Percentiles rank a stretch among this genome's conserved stretches.
Conservation (phyloP, 768 basidiomycete species). For the Rhizopogon vulgaris region DNA sequence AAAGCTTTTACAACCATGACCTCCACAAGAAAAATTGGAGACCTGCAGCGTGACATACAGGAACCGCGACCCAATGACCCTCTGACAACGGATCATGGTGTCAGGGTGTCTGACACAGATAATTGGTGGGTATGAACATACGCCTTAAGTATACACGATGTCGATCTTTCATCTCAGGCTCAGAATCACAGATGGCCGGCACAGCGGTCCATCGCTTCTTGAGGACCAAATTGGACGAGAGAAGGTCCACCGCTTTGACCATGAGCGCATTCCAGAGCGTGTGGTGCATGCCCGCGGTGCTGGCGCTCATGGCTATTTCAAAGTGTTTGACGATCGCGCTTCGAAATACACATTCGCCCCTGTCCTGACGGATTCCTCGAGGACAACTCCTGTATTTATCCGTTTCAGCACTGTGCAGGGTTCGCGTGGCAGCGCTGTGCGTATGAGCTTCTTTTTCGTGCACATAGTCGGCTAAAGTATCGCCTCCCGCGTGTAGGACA, state of each 20-base stretch:
- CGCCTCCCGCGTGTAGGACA: conserved; percentile 38
- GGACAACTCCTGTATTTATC: conserved; percentile 71
- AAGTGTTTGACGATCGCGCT: conserved; percentile 60
- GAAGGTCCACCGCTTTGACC: conserved; percentile 77
- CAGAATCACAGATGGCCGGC: conserved; percentile 38
- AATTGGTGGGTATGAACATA: conserved; percentile 40
- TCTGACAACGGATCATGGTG: conserved; percentile 60
- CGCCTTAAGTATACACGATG: background rate
- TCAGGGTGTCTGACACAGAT: conserved; percentile 54
- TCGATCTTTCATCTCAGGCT: conserved; percentile 37
- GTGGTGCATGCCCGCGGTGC: conserved; percentile 68
- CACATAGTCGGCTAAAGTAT: background rate
- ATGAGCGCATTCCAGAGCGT: conserved; percentile 87
- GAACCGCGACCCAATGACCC: conserved; percentile 6
- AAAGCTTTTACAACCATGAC: conserved; percentile 5
- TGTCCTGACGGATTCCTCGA: conserved; percentile 66
- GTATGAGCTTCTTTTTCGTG: conserved; percentile 14
- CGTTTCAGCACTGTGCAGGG: conserved; percentile 88
- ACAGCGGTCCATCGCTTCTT: conserved; percentile 66
- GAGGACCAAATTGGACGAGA: conserved; percentile 72
- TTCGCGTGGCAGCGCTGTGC: conserved; percentile 72
- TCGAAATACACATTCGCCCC: conserved; percentile 65
- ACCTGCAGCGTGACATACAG: conserved; percentile 22
- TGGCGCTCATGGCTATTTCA: conserved; percentile 82
- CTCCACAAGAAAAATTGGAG: conserved; percentile 15